Evolutionary conservation across 2,329 filamentous ascomycete species (phyloP).

Genomic region (Nigrospora sphaerica): DNA sequence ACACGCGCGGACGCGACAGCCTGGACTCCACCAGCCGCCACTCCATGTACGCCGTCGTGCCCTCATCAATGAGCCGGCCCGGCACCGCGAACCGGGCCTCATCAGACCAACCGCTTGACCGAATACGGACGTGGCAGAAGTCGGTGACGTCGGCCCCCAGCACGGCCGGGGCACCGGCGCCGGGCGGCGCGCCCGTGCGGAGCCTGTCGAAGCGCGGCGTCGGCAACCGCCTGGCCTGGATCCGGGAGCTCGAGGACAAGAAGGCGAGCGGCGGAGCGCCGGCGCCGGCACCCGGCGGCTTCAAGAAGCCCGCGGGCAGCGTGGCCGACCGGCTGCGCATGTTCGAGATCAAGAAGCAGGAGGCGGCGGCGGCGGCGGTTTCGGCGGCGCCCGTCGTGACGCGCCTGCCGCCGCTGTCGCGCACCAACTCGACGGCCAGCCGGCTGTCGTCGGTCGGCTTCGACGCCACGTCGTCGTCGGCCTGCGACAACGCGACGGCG

Average conservation of each 20-base stretch:
- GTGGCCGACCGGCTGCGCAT: constrained; percentile 8
- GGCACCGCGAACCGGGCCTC: background rate
- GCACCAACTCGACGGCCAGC: constrained; percentile 9
- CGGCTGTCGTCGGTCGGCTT: constrained; percentile 7
- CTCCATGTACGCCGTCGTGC: constrained; percentile 6
- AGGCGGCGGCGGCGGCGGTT: too few relatives aligned
- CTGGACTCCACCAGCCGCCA: constrained; percentile 3
- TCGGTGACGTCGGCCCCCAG: constrained; percentile 5
- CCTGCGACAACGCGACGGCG: constrained; percentile 2
- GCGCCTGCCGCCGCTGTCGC: constrained; percentile 5
- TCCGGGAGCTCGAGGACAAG: constrained; percentile 10
- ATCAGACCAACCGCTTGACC: constrained; percentile 5
- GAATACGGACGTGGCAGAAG: constrained; percentile 9
- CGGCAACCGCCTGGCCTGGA: constrained; percentile 9
- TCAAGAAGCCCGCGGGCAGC: constrained; percentile 7
- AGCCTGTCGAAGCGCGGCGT: constrained; percentile 4
- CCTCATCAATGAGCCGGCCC: background rate
- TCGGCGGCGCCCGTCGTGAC: background rate
- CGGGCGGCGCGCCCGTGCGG: background rate
- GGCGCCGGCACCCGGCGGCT: constrained; percentile 2
- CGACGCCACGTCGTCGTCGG: constrained; percentile 4
- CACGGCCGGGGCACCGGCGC: background rate
- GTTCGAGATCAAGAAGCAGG: constrained; percentile 6
- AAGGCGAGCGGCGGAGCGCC: constrained; percentile 5
- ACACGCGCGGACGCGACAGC: background rate